These are phyloP conservation scores for Microstegium vimineum DNA, from an alignment of 176 grass and related monocot species.

Conservation along the genomic window DNA sequence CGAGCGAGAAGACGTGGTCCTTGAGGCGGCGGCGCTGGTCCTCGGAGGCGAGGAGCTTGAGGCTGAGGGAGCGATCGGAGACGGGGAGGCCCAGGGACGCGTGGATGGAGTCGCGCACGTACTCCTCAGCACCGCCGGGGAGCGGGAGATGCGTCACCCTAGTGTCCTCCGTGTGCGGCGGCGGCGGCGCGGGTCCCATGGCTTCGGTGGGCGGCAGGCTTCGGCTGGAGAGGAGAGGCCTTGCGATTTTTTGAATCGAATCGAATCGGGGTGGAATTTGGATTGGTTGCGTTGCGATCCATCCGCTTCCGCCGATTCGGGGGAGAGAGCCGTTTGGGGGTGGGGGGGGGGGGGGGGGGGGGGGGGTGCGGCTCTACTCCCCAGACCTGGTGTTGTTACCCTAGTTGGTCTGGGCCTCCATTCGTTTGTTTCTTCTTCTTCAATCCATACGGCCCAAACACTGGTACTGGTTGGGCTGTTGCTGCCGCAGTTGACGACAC, in stretches of 20 bases:
- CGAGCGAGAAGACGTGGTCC: constrained; percentile 71
- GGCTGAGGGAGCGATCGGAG: constrained; percentile 53
- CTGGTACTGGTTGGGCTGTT: too few species aligned
- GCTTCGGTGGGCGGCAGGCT: not conserved
- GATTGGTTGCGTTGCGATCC: too few species aligned
- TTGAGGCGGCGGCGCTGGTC: constrained; percentile 70
- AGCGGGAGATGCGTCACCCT: constrained; percentile 27
- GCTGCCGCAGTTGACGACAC: too few species aligned
- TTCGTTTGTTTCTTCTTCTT: too few species aligned
- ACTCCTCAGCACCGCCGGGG: constrained; percentile 47
- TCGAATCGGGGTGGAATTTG: not conserved
- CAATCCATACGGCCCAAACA: not conserved
- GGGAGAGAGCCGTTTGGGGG: too few species aligned
- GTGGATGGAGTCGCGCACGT: constrained; percentile 70
- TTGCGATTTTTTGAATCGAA: not conserved
- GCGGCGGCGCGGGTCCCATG: not conserved
- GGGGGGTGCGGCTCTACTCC: too few species aligned
- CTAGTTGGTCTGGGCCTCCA: not conserved
- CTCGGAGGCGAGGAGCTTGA: constrained; percentile 76
- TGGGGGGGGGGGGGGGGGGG: too few species aligned
- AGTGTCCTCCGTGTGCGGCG: constrained; percentile 19
- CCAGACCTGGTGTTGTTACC: too few species aligned
- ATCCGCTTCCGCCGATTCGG: too few species aligned
- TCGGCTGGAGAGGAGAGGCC: not conserved
- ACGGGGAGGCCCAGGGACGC: constrained; percentile 74